Evolutionary conservation across 2,329 filamentous ascomycete species (phyloP).

Genomic region (Thielaviopsis punctulata): DNA sequence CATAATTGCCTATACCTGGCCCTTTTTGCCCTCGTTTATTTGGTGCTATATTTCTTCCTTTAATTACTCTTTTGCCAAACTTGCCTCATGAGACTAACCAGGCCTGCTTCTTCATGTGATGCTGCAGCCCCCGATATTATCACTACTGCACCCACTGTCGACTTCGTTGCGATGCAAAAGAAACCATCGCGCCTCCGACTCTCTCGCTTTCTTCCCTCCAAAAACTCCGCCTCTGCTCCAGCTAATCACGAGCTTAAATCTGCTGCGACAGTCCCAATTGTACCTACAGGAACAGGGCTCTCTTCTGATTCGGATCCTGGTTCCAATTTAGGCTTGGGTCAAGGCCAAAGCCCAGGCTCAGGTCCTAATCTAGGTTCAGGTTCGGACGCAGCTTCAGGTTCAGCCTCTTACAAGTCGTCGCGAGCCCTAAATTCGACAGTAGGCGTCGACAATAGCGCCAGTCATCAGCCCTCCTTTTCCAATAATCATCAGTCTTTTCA

Average conservation of each 20-base stretch:
- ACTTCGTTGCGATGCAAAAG: slow-evolving; percentile 35
- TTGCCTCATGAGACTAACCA: not conserved
- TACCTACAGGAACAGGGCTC: not conserved
- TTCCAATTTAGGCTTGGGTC: not conserved
- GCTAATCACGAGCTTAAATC: not conserved
- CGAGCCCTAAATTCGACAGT: slow-evolving; percentile 6
- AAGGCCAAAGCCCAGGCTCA: not conserved
- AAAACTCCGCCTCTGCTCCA: slow-evolving; percentile 22
- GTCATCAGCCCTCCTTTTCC: slow-evolving; percentile 5
- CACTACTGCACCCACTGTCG: slow-evolving; percentile 72
- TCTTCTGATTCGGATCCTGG: not conserved
- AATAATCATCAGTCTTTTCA: not conserved
- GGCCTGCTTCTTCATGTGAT: not conserved
- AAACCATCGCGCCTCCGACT: slow-evolving; percentile 39
- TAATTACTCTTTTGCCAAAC: not conserved
- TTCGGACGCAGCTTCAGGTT: slow-evolving; percentile 5
- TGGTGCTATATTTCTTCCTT: not conserved
- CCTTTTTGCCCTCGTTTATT: not conserved
- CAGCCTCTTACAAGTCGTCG: slow-evolving; percentile 4
- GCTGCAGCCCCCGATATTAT: slow-evolving; percentile 56
- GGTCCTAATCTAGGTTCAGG: slow-evolving; percentile 1
- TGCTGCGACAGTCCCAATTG: not conserved
- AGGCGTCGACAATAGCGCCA: slow-evolving; percentile 3
- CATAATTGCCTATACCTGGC: not conserved
- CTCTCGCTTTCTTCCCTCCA: slow-evolving; percentile 34